Evolutionary conservation across 2,329 filamentous ascomycete species (phyloP).

Genomic region (Colletotrichum acutatum): DNA sequence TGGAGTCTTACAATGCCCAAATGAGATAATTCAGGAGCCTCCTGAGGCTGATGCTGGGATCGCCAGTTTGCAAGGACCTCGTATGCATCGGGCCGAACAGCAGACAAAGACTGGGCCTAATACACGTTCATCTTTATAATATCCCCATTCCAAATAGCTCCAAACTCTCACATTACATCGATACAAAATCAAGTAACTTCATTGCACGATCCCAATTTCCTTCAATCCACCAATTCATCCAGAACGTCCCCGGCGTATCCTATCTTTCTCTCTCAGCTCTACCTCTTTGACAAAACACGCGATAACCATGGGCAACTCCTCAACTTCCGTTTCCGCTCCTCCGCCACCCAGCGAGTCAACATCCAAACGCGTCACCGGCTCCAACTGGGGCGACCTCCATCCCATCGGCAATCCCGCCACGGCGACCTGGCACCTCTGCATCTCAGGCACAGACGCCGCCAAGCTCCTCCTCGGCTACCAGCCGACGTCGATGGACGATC

Average conservation of each 20-base stretch:
- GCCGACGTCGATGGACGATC: conserved; percentile 25
- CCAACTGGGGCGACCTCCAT: not conserved
- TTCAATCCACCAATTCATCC: not conserved
- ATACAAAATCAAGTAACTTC: too few relatives aligned
- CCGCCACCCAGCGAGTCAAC: not conserved
- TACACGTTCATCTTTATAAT: not conserved
- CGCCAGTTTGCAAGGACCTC: not conserved
- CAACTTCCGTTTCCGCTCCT: not conserved
- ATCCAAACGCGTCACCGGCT: not conserved
- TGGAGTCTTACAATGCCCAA: not conserved
- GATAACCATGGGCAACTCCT: not conserved
- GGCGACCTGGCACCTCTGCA: not conserved
- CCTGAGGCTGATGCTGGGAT: not conserved
- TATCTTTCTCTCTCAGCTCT: not conserved
- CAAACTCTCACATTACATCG: not conserved
- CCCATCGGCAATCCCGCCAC: conserved; percentile 8
- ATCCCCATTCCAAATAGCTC: not conserved
- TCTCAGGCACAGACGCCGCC: conserved; percentile 2
- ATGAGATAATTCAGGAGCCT: not conserved
- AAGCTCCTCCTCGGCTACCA: conserved; percentile 12
- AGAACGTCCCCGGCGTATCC: not conserved
- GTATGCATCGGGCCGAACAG: not conserved
- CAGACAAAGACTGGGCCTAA: not conserved
- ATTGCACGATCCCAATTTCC: not conserved
- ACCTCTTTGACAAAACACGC: not conserved